Percentiles rank a stretch among this genome's conserved stretches.
Evolutionary conservation across 1,284 basidiomycete species (phyloP).

Genomic region (Sporisorium scitamineum): DNA sequence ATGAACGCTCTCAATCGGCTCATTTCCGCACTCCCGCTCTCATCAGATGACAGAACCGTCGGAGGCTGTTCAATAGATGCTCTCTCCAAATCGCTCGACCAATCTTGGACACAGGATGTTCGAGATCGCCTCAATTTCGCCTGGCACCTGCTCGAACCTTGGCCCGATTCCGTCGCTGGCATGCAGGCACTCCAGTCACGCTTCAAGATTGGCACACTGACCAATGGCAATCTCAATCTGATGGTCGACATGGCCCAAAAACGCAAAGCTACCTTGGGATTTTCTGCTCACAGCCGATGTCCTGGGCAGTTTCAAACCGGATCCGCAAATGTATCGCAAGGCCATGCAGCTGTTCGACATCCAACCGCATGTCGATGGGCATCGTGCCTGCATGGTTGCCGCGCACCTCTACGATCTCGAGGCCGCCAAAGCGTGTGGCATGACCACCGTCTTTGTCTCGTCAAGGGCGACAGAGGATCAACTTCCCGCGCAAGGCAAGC

Average conservation of each 20-base stretch:
- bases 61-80: background rate
- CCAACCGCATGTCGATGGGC: constrained; percentile 8
- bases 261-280: constrained; percentile 31
- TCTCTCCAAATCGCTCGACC: constrained; percentile 14
- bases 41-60: background rate
- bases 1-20: constrained; percentile 25
- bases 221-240: constrained; percentile 37
- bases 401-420: constrained; percentile 41
- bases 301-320: constrained; percentile 37
- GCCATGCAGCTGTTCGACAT: constrained; percentile 30
- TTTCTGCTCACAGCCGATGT: constrained; percentile 36
- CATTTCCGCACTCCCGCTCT: constrained; percentile 16
- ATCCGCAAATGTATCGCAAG: constrained; percentile 24
- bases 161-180: constrained; percentile 27
- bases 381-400: constrained; percentile 30
- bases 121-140: constrained; percentile 30
- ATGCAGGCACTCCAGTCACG: constrained; percentile 5
- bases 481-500: constrained; percentile 29
- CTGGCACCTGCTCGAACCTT: constrained; percentile 40
- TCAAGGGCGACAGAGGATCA: constrained; percentile 25
- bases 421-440: constrained; percentile 36
- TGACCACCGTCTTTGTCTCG: constrained; percentile 44
- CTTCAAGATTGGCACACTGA: constrained; percentile 33
- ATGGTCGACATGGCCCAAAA: constrained; percentile 44
- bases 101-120: constrained; percentile 18